A percentile compares a stretch with the other conserved stretches of the same genome.
phyloP scores from a whole-genome alignment of 805 yeast species.

The Metschnikowia koreensis region DNA sequence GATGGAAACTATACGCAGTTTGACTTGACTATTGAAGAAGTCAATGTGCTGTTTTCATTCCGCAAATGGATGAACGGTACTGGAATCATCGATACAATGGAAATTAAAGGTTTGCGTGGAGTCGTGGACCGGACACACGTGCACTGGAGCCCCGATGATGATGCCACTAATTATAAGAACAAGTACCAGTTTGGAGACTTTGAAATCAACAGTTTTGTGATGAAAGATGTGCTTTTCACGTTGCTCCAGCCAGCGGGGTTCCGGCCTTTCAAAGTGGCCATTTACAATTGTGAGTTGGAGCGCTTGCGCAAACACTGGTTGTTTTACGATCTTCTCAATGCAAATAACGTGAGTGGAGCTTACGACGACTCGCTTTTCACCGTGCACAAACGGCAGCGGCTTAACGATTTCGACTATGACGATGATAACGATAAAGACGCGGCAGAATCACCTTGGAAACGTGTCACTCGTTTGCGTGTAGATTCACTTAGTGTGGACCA shows the following conservation, averaged over 20 bases:
- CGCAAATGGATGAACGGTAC: constrained; percentile 86
- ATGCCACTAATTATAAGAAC: constrained; percentile 77
- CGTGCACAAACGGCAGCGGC: constrained; percentile 71
- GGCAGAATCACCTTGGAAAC: constrained; percentile 44
- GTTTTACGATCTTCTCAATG: constrained; percentile 80
- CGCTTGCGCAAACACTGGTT: constrained; percentile 89
- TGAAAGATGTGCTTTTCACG: constrained; percentile 84
- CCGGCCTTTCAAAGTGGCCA: constrained; percentile 80
- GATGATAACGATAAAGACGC: constrained; percentile 7
- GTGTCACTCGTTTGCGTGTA: constrained; percentile 74
- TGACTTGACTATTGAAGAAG: constrained; percentile 84
- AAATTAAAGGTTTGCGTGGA: constrained; percentile 84
- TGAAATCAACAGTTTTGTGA: constrained; percentile 76
- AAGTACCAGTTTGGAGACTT: constrained; percentile 83
- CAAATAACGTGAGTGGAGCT: constrained; percentile 82
- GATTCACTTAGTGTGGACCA: constrained; percentile 88
- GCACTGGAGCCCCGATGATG: constrained; percentile 75
- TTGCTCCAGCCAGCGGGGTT: constrained; percentile 77
- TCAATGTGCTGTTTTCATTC: constrained; percentile 76
- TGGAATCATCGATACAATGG: constrained; percentile 77
- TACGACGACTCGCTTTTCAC: constrained; percentile 94
- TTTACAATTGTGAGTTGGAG: constrained; percentile 83
- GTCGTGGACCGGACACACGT: constrained; percentile 90
- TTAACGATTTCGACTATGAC: constrained; percentile 42
- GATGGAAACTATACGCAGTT: constrained; percentile 97